phyloP scores from a whole-genome alignment of 768 basidiomycete genomes.

The Lentinus brumalis region DNA sequence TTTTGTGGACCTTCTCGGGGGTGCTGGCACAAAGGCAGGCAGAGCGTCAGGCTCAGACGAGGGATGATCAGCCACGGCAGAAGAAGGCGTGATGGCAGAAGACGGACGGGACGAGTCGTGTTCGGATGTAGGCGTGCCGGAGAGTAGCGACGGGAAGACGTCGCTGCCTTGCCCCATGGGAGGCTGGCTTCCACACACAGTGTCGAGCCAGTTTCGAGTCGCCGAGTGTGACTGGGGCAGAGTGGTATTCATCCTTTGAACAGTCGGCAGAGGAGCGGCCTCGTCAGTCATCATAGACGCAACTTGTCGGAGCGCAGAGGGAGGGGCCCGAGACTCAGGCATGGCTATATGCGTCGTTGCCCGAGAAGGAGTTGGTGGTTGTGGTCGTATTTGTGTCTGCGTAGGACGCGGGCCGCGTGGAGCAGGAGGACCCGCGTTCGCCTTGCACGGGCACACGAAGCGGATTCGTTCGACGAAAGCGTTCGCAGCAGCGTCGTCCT shows the following conservation, averaged over 20 bases:
- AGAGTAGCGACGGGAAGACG: not conserved
- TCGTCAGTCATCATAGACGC: not conserved
- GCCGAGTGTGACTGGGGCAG: not conserved
- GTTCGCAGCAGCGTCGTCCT: slow-evolving; percentile 45
- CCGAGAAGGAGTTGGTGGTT: not conserved
- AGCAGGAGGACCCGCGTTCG: slow-evolving; percentile 42
- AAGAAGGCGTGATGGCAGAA: slow-evolving; percentile 12
- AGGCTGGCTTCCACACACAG: not conserved
- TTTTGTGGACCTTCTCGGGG: not conserved
- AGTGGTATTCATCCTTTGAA: not conserved
- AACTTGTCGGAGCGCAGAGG: not conserved
- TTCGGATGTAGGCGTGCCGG: not conserved
- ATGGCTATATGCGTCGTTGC: not conserved
- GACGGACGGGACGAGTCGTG: slow-evolving; percentile 4
- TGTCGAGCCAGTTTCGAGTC: not conserved
- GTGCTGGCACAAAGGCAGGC: not conserved
- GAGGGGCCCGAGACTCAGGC: not conserved
- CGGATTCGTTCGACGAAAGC: slow-evolving; percentile 66
- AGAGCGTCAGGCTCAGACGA: slow-evolving; percentile 1
- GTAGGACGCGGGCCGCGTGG: slow-evolving; percentile 6
- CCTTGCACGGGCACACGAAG: slow-evolving; percentile 74
- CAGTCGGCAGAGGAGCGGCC: not conserved
- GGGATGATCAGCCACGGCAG: slow-evolving; percentile 7
- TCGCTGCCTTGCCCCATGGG: not conserved
- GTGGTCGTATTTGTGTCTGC: not conserved